These are phyloP conservation scores for Globisporangium spiculum DNA, from an alignment of 352 stramenopile genomes.

Conservation along the genomic window DNA sequence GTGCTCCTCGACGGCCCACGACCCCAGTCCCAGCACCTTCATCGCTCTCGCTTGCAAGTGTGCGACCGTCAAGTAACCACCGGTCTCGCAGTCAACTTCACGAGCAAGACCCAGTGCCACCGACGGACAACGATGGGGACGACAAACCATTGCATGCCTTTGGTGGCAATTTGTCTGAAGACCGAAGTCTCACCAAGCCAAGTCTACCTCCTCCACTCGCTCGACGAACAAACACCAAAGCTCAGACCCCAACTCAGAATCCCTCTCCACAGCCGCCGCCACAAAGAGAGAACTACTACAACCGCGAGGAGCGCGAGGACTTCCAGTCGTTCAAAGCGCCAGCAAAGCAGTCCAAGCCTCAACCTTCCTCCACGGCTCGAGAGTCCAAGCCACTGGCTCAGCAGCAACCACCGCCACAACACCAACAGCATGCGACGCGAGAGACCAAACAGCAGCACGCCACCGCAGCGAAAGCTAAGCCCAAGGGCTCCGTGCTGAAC, in stretches of 20 bases:
- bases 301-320: constrained; percentile 11
- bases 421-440: not conserved
- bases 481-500: constrained; percentile 47
- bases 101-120: not conserved
- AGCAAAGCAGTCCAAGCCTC: constrained; percentile 9
- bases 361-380: not conserved
- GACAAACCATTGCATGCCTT: not conserved
- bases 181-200: not conserved
- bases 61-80: not conserved
- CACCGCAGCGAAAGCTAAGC: constrained; percentile 23
- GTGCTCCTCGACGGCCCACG: constrained; percentile 10
- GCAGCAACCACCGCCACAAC: constrained; percentile 1
- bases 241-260: not conserved
- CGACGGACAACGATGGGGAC: not conserved
- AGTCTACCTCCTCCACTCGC: not conserved
- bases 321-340: constrained; percentile 17
- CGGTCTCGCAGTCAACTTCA: not conserved
- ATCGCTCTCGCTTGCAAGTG: not conserved
- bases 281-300: constrained; percentile 15
- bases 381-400: not conserved
- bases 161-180: not conserved
- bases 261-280: not conserved
- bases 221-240: constrained; percentile 6
- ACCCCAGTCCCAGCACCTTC: constrained; percentile 15
- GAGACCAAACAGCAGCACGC: constrained; percentile 27